Percentiles rank a stretch among this genome's conserved stretches.
Evolutionary conservation across 768 basidiomycete species (phyloP).

Genomic region (Cystofilobasidium macerans): DNA sequence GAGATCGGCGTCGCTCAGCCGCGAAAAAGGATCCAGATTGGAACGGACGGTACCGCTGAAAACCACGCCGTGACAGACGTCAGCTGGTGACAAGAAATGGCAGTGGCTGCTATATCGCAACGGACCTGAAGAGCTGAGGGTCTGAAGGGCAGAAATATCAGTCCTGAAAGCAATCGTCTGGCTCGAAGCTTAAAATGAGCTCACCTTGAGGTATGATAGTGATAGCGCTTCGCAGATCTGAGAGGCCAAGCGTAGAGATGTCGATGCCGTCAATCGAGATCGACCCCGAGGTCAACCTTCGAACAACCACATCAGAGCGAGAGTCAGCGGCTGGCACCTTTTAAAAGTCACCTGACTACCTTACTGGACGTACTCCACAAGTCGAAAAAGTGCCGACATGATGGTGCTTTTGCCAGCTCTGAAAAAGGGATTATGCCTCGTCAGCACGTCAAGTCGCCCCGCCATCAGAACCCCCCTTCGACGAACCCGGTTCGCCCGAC

Average conservation of each 20-base stretch:
- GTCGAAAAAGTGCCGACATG: not conserved
- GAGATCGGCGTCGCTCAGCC: conserved; percentile 64
- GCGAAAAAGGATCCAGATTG: conserved; percentile 81
- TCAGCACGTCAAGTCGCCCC: not conserved
- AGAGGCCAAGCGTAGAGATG: conserved; percentile 69
- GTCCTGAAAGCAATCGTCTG: conserved; percentile 47
- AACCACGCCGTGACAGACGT: not conserved
- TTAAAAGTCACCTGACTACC: too few species aligned
- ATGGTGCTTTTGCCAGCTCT: too few species aligned
- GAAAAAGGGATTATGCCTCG: too few species aligned
- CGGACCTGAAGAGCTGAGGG: conserved; percentile 43
- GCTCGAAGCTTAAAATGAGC: conserved; percentile 54
- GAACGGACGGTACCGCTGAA: conserved; percentile 46
- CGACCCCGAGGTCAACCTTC: conserved; percentile 63
- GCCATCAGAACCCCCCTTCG: conserved; percentile 31
- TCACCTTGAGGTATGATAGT: conserved; percentile 34
- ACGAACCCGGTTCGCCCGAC: conserved; percentile 69
- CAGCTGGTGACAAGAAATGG: not conserved
- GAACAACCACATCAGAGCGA: conserved; percentile 55
- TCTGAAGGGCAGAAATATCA: conserved; percentile 6
- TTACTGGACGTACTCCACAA: not conserved
- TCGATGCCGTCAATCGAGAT: conserved; percentile 73
- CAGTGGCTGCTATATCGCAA: not conserved
- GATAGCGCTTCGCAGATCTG: conserved; percentile 45
- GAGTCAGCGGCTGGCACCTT: too few species aligned